These are phyloP conservation scores for Xerocomus brunneocitrinus DNA, from an alignment of 768 basidiomycete genomes.

Conservation along the genomic window DNA sequence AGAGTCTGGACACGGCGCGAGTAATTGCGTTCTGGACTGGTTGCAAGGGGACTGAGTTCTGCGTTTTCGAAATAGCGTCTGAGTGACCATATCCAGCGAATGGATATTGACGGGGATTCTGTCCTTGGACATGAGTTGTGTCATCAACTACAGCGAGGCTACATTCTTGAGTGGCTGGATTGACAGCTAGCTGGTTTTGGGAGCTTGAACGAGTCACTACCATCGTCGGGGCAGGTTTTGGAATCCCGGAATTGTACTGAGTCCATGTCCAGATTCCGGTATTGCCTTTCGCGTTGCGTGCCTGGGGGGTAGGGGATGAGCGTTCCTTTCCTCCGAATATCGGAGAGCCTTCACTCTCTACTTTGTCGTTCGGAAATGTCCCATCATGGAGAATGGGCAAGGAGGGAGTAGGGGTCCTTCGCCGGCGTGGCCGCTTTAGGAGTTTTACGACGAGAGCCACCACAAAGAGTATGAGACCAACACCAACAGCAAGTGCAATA, in stretches of 20 bases:
- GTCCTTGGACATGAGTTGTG: constrained; percentile 13
- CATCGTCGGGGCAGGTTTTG: constrained; percentile 22
- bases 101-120: constrained; percentile 14
- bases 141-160: constrained; percentile 4
- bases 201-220: constrained; percentile 24
- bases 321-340: constrained; percentile 75
- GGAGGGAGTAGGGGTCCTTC: constrained; percentile 62
- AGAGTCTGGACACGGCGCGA: constrained; percentile 38
- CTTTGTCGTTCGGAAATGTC: constrained; percentile 43
- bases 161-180: constrained; percentile 8
- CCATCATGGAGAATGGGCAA: constrained; percentile 65
- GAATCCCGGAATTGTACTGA: constrained; percentile 43
- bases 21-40: constrained; percentile 39
- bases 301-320: constrained; percentile 34
- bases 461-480: constrained; percentile 45
- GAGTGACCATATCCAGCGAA: constrained; percentile 27
- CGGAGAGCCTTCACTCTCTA: constrained; percentile 55
- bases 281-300: constrained; percentile 35
- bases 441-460: constrained; percentile 45
- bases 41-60: constrained; percentile 32
- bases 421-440: constrained; percentile 46
- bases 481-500: constrained; percentile 50
- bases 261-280: constrained; percentile 54
- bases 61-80: constrained; percentile 18
- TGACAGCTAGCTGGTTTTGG: constrained; percentile 9